Base-by-base conservation (phyloP, 148 eudicot species). In the Oxyria digyna region DNA sequence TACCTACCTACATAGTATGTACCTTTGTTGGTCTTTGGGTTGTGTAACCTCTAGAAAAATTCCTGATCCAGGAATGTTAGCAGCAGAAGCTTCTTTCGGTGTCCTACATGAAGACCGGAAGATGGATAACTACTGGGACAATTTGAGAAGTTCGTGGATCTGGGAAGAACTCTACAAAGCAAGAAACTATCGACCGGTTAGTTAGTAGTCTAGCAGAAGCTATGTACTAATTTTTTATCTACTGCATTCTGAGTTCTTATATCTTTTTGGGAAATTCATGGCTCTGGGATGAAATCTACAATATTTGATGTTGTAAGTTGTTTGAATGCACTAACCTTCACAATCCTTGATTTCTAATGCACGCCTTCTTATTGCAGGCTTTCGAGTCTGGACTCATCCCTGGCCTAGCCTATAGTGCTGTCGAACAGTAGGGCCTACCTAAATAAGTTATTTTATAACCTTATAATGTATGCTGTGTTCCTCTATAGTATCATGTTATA, bases 311-410 rank as follows among this genome's bases (percentile, higher is more conserved):
- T 13, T 59, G 41, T 38, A 38, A 38, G 1, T 38, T 7, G 20
- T 57, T 3, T 59, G 38, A 59, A 37, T 59, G 18, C 35, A 29
- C 10, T 29, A 14, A 59, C 10, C 37, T 59, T 59, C 38, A 0
- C 23, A 31, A 4, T 63, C 20, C 42, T 59, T 31, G 31, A 59
- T 59, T 59, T 31, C 10, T 63, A n/a, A 63, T 31, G 42, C 20
- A 63, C 38, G 2, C 64, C 68, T 38, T 7, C 45, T 42, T 35
- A 40, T 66, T 85, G 78, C 83, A 90, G 98, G 97, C 95, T 72
- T 94, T 94, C 70, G 85, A 94, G 46, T 82, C 79, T 78, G 98
- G 98, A 62, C 96, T 94, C 43, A 67, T 85, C 68, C 96, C 98
- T 81, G 98, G 98, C 45, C 69, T 94, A 80, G 83, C 91, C 68